Conservation (phyloP, 176 grass and related monocot species). For the Raddia guianensis region DNA sequence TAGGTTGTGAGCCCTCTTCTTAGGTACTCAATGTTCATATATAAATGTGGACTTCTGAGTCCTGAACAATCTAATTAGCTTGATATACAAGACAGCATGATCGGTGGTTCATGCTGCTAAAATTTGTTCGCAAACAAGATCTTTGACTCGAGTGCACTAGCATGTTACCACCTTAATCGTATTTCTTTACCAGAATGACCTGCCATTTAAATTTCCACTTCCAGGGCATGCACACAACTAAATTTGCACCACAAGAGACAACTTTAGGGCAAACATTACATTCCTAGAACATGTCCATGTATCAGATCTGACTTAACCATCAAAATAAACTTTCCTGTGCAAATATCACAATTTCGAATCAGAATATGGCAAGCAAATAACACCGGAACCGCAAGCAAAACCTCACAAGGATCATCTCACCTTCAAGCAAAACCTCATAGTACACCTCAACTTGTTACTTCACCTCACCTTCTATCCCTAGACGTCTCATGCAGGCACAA, state of each 20-base stretch:
- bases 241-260: neutral
- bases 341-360: neutral
- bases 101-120: neutral
- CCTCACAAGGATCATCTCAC: neutral
- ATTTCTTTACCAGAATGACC: neutral
- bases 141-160: neutral
- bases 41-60: neutral
- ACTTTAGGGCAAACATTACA: neutral
- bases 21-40: neutral
- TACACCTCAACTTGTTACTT: neutral
- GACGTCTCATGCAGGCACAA: neutral
- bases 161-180: neutral
- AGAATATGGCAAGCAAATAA: neutral
- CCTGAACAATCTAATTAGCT: slow-evolving; percentile 26
- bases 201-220: neutral
- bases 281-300: neutral
- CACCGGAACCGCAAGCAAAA: slow-evolving; percentile 7
- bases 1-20: slow-evolving; percentile 12
- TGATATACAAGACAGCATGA: neutral
- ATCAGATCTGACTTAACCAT: neutral
- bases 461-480: neutral
- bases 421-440: neutral
- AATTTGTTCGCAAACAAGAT: slow-evolving; percentile 5
- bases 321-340: neutral
- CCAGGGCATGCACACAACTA: neutral